Base-by-base conservation (phyloP, 208 protist species). In the Trypanosoma scelopori region DNA sequence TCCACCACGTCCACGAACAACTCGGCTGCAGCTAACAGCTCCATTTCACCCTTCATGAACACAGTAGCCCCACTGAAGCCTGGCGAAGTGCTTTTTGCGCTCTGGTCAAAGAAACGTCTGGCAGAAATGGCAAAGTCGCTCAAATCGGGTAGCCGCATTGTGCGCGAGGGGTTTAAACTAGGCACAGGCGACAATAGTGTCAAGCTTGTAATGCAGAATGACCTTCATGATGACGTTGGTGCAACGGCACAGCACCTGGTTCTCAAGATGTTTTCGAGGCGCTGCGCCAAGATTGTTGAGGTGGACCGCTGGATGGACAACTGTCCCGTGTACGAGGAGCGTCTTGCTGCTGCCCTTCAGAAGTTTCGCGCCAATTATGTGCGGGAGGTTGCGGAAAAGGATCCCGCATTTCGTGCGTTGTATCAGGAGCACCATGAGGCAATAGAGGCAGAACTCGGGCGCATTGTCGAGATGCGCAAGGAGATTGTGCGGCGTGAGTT, bases 161-260 rank as follows among this genome's bases (percentile, higher is more conserved):
- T 93, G 42, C 76, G 80, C 43, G 77, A 89, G 42, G 61, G 63
- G 68, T 93, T 91, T 58, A 59, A 73, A 41, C 68, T 91, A 3
- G 69, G 71, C 39, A 60, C 60, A 15, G 51, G 50, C 3, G 68
- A 66, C 12, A 51, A 16, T 39, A 76, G 23, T 16, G 74, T 95
- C 4, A 92, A 93, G 63, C 55, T 95, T 7, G 78, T 93, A n/a
- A 87, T 95, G 82, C 80, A 95, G 72, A 95, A 95, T 61, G 89
- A 95, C 66, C 76, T 77, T 22, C 82, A 92, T 48, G 89, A 95
- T 74, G 56, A 84, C 56, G 75, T 92, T 18, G 65, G 3, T 2
- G 50, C 60, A 11, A 85, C 82, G 23, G 81, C 74, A 43, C 68
- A 67, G 18, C 56, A 64, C 16, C 65, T 94, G 7, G 48, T 92